Base-by-base conservation (phyloP, 345 rosid genomes). In the Euphorbia peplus region DNA sequence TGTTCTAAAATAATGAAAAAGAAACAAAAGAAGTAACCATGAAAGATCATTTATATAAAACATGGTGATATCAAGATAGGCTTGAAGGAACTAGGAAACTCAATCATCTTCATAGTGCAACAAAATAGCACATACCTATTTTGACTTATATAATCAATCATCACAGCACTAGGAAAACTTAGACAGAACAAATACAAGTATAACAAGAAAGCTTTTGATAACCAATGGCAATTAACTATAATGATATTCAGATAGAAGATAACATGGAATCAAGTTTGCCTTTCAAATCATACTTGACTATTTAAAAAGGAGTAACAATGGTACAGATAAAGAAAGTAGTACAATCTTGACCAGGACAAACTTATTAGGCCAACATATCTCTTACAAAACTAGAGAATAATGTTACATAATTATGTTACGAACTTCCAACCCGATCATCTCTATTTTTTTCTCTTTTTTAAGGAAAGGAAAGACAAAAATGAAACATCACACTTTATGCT, bases 291-390 rank as follows among this genome's bases (percentile, higher is more conserved):
- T 18, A 22, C 13, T 63, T 29, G 35, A 48, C 42, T 18, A n/a
- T 11, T 59, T 10, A 44, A 29, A 28, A 24, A 8, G 46, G 39
- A 35, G 44, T 11, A 48, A 21, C 3, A 22, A 5, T 4, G 41
- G 37, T 32, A 32, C 37, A 44, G 50, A 44, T 28, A 61, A 41
- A 18, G 50, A 42, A 13, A 63, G 67, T 16, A n/a, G 63, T 65
- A 69, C 79, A 72, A 75, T 73, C 54, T 72, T 72, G 77, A 75
- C 77, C 16, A 65, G 8, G 67, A 13, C 51, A 60, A 54, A 64
- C 4, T 70, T 53, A 26, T 70, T 53, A 26, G 68, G 60, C 25
- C 4, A 15, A 9, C 15, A 28, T 14, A 51, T 30, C 50, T 10
- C 68, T 35, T 21, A 37, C 13, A 61, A 52, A 47, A 56, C 6